Evolutionary conservation across 2,329 filamentous ascomycete species (phyloP).

Genomic region (Penicillium polonicum): DNA sequence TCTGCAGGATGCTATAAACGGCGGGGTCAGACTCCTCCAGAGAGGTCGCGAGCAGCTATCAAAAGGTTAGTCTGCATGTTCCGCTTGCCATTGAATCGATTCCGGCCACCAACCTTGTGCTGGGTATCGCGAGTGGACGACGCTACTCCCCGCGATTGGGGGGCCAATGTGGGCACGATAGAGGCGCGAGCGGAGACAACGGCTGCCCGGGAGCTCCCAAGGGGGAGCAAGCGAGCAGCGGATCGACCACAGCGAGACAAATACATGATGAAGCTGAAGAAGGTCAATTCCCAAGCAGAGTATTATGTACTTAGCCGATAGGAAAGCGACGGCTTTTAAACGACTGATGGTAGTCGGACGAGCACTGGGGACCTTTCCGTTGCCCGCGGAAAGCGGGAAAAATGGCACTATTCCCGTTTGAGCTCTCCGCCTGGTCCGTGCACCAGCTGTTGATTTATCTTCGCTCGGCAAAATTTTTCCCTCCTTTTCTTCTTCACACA

Average conservation of each 20-base stretch:
- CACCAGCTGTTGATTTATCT: slow-evolving; percentile 17
- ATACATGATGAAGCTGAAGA: slow-evolving; percentile 29
- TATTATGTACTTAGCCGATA: slow-evolving; percentile 20
- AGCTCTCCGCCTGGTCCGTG: slow-evolving; percentile 26
- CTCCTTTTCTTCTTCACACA: slow-evolving; percentile 38
- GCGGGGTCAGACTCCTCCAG: slow-evolving; percentile 82
- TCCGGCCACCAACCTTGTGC: slow-evolving; percentile 36
- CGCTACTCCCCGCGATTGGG: slow-evolving; percentile 38
- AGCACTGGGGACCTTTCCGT: slow-evolving; percentile 25
- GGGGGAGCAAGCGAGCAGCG: slow-evolving; percentile 34
- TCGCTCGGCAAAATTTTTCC: slow-evolving; percentile 13
- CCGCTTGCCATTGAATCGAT: slow-evolving; percentile 4
- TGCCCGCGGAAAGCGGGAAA: slow-evolving; percentile 40
- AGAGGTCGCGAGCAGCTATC: slow-evolving; percentile 72
- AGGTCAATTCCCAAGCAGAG: slow-evolving; percentile 10
- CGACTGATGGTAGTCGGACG: slow-evolving; percentile 16
- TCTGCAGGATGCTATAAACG: slow-evolving; percentile 86
- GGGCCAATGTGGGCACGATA: slow-evolving; percentile 22
- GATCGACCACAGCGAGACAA: slow-evolving; percentile 40
- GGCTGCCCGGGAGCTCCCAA: slow-evolving; percentile 26
- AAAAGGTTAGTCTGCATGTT: slow-evolving; percentile 6
- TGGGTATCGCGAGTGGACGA: slow-evolving; percentile 43
- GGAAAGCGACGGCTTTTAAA: slow-evolving; percentile 23
- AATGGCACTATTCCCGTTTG: slow-evolving; percentile 22
- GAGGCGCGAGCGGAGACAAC: slow-evolving; percentile 23